Evolutionary conservation across 768 basidiomycete genomes (phyloP).

Genomic region (Rhizopogon vinicolor): DNA sequence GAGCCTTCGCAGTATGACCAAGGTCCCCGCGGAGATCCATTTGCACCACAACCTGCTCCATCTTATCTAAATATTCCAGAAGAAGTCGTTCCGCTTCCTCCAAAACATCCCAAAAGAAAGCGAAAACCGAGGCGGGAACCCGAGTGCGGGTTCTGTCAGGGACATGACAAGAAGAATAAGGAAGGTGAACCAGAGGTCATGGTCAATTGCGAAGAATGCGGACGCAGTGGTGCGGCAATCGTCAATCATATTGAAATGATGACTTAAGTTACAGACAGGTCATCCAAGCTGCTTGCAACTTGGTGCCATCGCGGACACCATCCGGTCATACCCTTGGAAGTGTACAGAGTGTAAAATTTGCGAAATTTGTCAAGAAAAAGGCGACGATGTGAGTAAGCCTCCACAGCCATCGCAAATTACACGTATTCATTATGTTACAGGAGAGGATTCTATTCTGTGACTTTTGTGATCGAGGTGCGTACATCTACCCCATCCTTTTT

Average conservation of each 20-base stretch:
- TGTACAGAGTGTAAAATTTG: slow-evolving; percentile 93
- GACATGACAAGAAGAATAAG: slow-evolving; percentile 57
- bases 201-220: slow-evolving; percentile 79
- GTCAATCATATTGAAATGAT: neutral
- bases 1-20: slow-evolving; percentile 55
- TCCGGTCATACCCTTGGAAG: slow-evolving; percentile 76
- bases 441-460: slow-evolving; percentile 87
- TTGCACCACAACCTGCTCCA: slow-evolving; percentile 59
- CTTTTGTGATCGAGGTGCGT: slow-evolving; percentile 81
- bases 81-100: slow-evolving; percentile 34
- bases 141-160: slow-evolving; percentile 77
- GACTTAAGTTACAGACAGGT: slow-evolving; percentile 35
- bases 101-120: slow-evolving; percentile 45
- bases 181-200: slow-evolving; percentile 56
- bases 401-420: slow-evolving; percentile 9
- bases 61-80: slow-evolving; percentile 47
- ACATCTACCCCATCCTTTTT: neutral
- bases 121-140: slow-evolving; percentile 48
- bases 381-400: slow-evolving; percentile 71
- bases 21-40: slow-evolving; percentile 80
- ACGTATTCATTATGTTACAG: slow-evolving; percentile 35
- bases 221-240: slow-evolving; percentile 62
- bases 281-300: slow-evolving; percentile 86
- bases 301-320: slow-evolving; percentile 49
- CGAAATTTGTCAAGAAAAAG: slow-evolving; percentile 80